A percentile compares a stretch with the other conserved stretches of the same genome.
These are phyloP conservation scores for Scenedesmus sp. DNA, from an alignment of 163 green algal species.

Conservation along the genomic window DNA sequence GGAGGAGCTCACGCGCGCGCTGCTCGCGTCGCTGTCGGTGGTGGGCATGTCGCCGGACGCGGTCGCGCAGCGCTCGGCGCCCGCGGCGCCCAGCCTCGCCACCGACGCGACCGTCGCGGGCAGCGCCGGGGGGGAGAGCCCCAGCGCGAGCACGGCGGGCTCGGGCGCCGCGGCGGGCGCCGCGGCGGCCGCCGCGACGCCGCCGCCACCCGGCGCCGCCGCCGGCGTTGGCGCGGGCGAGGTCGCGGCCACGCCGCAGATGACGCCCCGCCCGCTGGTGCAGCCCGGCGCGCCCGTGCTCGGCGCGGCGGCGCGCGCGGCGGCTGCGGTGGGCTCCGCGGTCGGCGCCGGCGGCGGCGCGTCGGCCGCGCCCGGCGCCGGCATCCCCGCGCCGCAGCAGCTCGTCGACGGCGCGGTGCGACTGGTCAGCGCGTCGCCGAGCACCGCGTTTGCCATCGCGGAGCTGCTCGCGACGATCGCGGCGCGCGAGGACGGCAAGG, in stretches of 20 bases:
- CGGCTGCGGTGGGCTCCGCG: not conserved
- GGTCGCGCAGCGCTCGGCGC: constrained; percentile 23
- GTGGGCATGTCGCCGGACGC: constrained; percentile 45
- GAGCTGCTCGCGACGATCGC: constrained; percentile 74
- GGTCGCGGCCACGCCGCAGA: constrained; percentile 3
- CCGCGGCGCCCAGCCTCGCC: not conserved
- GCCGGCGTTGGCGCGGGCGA: not conserved
- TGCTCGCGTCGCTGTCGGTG: constrained; percentile 46
- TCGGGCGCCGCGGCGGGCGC: not conserved
- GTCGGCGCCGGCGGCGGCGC: too few relatives aligned
- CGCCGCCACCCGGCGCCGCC: not conserved
- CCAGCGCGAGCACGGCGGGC: not conserved
- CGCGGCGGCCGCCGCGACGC: not conserved
- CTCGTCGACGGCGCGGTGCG: constrained; percentile 66
- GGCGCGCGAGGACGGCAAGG: constrained; percentile 61
- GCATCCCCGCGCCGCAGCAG: constrained; percentile 21
- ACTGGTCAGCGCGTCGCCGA: constrained; percentile 55
- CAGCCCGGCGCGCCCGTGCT: constrained; percentile 19
- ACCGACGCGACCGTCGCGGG: not conserved
- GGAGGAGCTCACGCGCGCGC: constrained; percentile 48
- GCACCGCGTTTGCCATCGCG: constrained; percentile 58
- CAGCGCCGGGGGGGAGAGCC: not conserved
- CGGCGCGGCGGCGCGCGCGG: constrained; percentile 8
- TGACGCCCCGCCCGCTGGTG: not conserved
- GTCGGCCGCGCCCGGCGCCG: not conserved